Conservation (phyloP, 495 filamentous ascomycete genomes). For the Arthonia radiata region DNA sequence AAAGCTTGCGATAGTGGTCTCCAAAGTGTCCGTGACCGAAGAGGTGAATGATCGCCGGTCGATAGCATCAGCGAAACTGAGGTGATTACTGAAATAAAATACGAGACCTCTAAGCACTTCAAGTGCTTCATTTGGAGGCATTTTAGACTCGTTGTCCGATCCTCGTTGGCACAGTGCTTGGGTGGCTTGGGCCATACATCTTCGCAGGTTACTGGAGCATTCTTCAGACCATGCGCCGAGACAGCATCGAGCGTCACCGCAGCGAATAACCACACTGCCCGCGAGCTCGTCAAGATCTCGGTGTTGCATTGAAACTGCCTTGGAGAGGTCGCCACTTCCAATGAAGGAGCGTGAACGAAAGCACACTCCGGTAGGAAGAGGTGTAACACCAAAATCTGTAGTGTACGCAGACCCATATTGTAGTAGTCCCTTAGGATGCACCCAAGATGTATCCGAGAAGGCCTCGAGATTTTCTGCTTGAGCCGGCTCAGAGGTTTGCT, state of each 20-base stretch:
- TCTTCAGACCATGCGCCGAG: slow-evolving; percentile 7
- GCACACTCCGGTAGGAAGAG: slow-evolving; percentile 39
- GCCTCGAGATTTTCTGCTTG: background rate
- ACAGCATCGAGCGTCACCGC: slow-evolving; percentile 8
- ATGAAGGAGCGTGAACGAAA: slow-evolving; percentile 58
- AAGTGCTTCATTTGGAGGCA: slow-evolving; percentile 2
- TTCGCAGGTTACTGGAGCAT: slow-evolving; percentile 6
- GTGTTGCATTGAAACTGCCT: slow-evolving; percentile 9
- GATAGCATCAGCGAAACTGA: slow-evolving; percentile 2
- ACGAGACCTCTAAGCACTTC: slow-evolving; percentile 1
- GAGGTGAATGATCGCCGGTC: slow-evolving; percentile 1
- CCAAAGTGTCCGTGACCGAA: slow-evolving; percentile 4
- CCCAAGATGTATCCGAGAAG: background rate
- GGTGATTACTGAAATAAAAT: background rate
- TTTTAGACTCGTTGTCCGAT: slow-evolving; percentile 5
- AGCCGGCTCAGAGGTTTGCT: slow-evolving; percentile 2
- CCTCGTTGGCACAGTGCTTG: slow-evolving; percentile 1
- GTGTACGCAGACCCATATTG: slow-evolving; percentile 40
- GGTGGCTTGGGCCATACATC: slow-evolving; percentile 1
- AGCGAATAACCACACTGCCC: slow-evolving; percentile 9
- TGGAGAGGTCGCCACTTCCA: slow-evolving; percentile 38
- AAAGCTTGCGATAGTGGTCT: slow-evolving; percentile 18
- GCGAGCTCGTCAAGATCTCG: slow-evolving; percentile 17
- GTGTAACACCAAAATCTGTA: slow-evolving; percentile 46
- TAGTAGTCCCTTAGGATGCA: background rate